Base-by-base conservation (phyloP, 2,329 filamentous ascomycete genomes). In the Ophiosphaerella herpotricha region DNA sequence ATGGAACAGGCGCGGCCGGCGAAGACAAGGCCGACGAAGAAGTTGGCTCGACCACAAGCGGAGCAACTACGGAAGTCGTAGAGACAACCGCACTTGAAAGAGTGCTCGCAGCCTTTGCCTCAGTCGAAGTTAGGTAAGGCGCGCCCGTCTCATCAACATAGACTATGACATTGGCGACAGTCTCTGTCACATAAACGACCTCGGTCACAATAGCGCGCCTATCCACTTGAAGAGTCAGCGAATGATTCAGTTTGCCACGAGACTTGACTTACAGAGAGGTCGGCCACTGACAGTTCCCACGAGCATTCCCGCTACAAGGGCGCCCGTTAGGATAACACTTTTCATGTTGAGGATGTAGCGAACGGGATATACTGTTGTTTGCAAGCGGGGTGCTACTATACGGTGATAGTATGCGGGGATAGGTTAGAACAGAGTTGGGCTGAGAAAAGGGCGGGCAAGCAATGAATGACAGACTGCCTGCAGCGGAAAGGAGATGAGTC, bases 221-320 rank as follows among this genome's bases (percentile, higher is more conserved):
- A 39, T 57, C 34, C 32, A 66, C 68, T 66, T 26, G 14, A 43
- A n/a, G 4, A 26, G 40, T 67, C 33, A 66, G 55, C 33, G 29
- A 34, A n/a, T 29, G 12, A 9, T 14, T 42, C 7, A 6, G 14
- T 36, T 12, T 26, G 13, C 11, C 7, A 23, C n/a, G 26, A 12
- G 11, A 4, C 3, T 6, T 31, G 16, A 61, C 66, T 56, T 61
- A 72, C 70, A 53, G 45, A 70, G 67, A 18, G 75, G 79, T 56
- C 78, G 77, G 37, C 77, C 77, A 52, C 67, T 68, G 34, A 71
- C 73, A 46, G 78, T 66, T 50, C 78, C 67, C 55, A 78, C 61
- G 52, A 82, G 61, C 41, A 58, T 48, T 32, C 75, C 60, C 39
- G 53, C 54, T 54, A 52, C 61, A 39, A 70, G 48, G 42, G 72